Base-by-base conservation (phyloP, 495 filamentous ascomycete species). In the Parmelia sp. region DNA sequence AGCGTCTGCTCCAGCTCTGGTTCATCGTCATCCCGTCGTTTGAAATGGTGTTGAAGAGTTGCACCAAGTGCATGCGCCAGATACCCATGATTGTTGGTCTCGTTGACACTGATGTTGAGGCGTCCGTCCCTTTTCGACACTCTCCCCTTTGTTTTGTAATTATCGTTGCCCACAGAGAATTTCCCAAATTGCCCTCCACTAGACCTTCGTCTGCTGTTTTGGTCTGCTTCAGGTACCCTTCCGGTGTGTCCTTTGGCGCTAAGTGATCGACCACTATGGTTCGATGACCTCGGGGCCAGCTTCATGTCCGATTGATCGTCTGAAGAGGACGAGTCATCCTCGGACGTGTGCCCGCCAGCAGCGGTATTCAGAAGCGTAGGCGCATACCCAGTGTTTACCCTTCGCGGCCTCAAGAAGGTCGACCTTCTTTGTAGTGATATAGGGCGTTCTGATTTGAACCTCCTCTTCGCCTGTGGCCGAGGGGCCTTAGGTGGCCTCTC, bases 111-210 rank as follows among this genome's bases (percentile, higher is more conserved):
- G 60, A 91, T 88, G 60, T 80, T 82, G 21, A 91, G 74, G 31
- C 89, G 79, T 10, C 88, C 89, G 70, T 90, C 89, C n/a, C 72
- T 78, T 71, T 83, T 86, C 0, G 82, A 85, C 17, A 91, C 79
- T 55, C 77, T 82, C n/a, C 88, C 88, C 40, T 79, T 82, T 2
- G 85, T 88, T 23, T 72, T 79, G 73, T 85, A 89, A 35, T 87
- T 71, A 3, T 87, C 78, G 68, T 90, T 86, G n/a, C 74, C 78
- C 37, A 91, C 77, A 49, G 73, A 72, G 68, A 91, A 73, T 1
- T 53, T 55, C 3, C 63, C 57, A 39, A 64, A 67, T 33, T 63
- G 61, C 21, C 64, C 58, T 17, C 45, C 60, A 42, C 45, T 57
- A 31, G 60, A 61, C 33, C 49, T 49, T 35, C 51, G 61, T 55